Conservation (phyloP, 768 basidiomycete genomes). For the Termitomyces sp. region DNA sequence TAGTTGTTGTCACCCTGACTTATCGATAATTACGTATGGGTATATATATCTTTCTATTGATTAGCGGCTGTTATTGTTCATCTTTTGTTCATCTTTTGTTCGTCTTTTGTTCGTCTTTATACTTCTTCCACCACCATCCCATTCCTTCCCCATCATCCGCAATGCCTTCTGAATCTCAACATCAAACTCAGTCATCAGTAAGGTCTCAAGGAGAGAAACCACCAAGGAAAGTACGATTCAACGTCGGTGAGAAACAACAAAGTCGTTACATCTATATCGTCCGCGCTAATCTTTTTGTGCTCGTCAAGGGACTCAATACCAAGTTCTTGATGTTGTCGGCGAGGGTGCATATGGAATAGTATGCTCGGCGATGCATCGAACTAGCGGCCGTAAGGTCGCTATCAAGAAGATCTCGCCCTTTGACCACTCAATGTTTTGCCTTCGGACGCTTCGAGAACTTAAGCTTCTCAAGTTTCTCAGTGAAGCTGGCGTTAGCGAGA, state of each 20-base stretch:
- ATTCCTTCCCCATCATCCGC: constrained; percentile 10
- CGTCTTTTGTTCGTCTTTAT: constrained; percentile 12
- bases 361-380: constrained; percentile 84
- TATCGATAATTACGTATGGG: constrained; percentile 4
- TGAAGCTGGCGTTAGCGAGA: constrained; percentile 86
- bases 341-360: constrained; percentile 95
- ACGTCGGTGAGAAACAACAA: constrained; percentile 52
- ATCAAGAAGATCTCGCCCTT: constrained; percentile 97
- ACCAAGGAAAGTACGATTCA: constrained; percentile 83
- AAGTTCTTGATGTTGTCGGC: constrained; percentile 82
- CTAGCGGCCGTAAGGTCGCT: constrained; percentile 87
- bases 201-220: constrained; percentile 25
- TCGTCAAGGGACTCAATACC: constrained; percentile 63
- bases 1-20: constrained; percentile 13
- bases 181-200: constrained; percentile 22
- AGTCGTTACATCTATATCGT: background rate
- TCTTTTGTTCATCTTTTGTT: constrained; percentile 12
- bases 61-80: constrained; percentile 7
- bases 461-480: constrained; percentile 80
- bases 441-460: constrained; percentile 84
- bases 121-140: constrained; percentile 13
- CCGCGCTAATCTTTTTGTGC: constrained; percentile 3
- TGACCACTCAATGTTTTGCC: constrained; percentile 93
- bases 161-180: constrained; percentile 26
- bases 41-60: constrained; percentile 13